Base-by-base conservation (phyloP, 192 early-diverging fungal species). In the Spizellomyces sp. region DNA sequence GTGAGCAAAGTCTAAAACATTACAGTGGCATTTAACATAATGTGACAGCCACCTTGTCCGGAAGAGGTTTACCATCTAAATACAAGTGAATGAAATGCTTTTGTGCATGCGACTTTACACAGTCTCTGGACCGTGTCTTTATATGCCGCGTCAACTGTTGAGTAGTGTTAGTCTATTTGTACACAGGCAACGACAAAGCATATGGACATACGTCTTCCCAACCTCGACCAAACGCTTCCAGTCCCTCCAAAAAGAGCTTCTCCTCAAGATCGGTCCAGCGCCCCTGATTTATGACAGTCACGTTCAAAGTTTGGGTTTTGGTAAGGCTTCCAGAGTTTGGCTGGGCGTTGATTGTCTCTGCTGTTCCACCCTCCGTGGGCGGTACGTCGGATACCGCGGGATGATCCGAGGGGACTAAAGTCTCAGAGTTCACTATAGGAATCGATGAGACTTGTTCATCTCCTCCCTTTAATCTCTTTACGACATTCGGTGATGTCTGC, bases 21-120 rank as follows among this genome's bases (percentile, higher is more conserved):
- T 54, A 19, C 50, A 54, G 50, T n/a, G 17, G 50, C 50, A 12
- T 19, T 61, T 1, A 36, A 61, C n/a, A 12, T 48, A 41, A 65
- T n/a, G n/a, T n/a, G 22, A 5, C 14, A n/a, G n/a, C n/a, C n/a
- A 70, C 69, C 79, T 93, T 95, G 61, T 77, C 82, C n/a, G 95
- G 95, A 54, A 96, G 77, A 45, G 91, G 91, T 52, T 91, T 74
- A 19, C 80, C 87, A 68, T 94, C 95, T 42, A 94, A 77, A 76
- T 86, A 96, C 73, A 96, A 78, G 74, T 94, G 93, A 77, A 95
- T 95, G 69, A 96, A 94, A 74, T 94, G 90, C 75, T 95, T 95
- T 81, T 95, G 94, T 46, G 93, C 93, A 72, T 95, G 95, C 64
- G 90, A 91, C 65, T 93, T 83, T 65, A 96, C 91, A 15, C 92